Base-by-base conservation (phyloP, 495 filamentous ascomycete species). In the Aspergillus ostianus region DNA sequence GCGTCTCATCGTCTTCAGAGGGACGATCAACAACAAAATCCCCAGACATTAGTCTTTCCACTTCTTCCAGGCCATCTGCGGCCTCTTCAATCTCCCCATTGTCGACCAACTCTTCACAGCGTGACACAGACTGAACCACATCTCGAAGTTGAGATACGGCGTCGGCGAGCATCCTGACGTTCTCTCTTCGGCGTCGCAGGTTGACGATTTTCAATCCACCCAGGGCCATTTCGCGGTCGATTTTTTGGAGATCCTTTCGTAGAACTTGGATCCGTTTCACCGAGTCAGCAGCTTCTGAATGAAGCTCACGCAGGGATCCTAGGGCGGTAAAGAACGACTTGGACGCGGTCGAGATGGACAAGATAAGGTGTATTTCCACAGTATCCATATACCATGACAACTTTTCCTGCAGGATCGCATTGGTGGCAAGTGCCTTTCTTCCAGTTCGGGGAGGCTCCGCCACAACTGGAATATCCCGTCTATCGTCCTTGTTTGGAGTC, bases 381-480 rank as follows among this genome's bases (percentile, higher is more conserved):
- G 95, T 99, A 70, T 99, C 94, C 94, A 99, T 97, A 66, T 99
- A 99, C 94, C 94, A 99, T 2, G 93, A 97, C 4, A 99, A 80
- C 69, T 99, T 99, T 68, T 99, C 94, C 69, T 99, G 94, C n/a
- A 99, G 75, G 49, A 99, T 98, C 1, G 94, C 94, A 75, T 99
- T 99, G 0, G 92, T 97, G 36, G 95, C 93, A 4, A 98, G 80
- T 17, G 90, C 90, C 71, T 97, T 97, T 47, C 94, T 82, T 30
- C 79, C 80, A 13, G 70, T 72, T 8, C 68, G 66, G 9, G 70
- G 70, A 1, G 91, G 88, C 26, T 82, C 84, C 5, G 75, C 59
- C 0, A 79, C 73, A 27, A 79, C 78, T n/a, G 88, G 90, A 75
- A 90, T 93, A 17, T 78, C 71, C 8, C 73, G 68, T 27, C 74